phyloP scores from a whole-genome alignment of 2,329 filamentous ascomycete genomes.

The Penicillium sp. region DNA sequence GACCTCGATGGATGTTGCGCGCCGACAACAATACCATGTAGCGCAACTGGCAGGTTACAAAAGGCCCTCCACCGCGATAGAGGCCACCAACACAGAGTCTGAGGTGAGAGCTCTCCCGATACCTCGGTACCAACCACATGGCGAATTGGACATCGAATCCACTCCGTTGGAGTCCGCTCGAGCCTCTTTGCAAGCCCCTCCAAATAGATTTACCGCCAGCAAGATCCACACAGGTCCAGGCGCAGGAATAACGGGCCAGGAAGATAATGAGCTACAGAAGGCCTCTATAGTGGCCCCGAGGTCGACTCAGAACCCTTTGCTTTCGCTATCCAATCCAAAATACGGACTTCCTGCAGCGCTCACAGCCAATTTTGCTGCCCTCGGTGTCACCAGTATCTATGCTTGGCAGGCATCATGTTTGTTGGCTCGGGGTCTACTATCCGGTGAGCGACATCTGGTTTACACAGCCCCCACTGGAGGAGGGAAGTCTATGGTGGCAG shows the following conservation, averaged over 20 bases:
- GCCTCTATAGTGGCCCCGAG: conserved; percentile 29
- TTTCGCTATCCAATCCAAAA: conserved; percentile 62
- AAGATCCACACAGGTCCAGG: conserved; percentile 32
- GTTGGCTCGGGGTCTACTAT: conserved; percentile 64
- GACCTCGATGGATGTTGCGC: conserved; percentile 46
- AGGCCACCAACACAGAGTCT: background rate
- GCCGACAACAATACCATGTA: conserved; percentile 42
- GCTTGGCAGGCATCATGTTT: conserved; percentile 79
- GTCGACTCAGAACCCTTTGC: conserved; percentile 43
- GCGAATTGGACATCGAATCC: conserved; percentile 10
- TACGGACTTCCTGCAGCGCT: conserved; percentile 65
- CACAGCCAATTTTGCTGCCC: conserved; percentile 62
- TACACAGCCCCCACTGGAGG: conserved; percentile 78
- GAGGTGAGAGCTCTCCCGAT: background rate
- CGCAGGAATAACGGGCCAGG: conserved; percentile 16
- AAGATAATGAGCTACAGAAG: conserved; percentile 32
- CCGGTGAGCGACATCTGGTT: conserved; percentile 69
- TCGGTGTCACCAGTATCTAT: conserved; percentile 74
- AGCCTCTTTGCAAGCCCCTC: conserved; percentile 25
- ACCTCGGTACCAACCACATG: background rate
- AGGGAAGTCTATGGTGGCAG: conserved; percentile 74
- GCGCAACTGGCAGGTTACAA: conserved; percentile 53
- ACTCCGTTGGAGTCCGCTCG: conserved; percentile 29
- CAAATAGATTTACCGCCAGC: conserved; percentile 43
- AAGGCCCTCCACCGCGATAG: conserved; percentile 32